Percentiles rank a stretch among this genome's conserved stretches.
Evolutionary conservation across 192 early-diverging fungal genomes (phyloP).

Genomic region (Backusella australiensis): DNA sequence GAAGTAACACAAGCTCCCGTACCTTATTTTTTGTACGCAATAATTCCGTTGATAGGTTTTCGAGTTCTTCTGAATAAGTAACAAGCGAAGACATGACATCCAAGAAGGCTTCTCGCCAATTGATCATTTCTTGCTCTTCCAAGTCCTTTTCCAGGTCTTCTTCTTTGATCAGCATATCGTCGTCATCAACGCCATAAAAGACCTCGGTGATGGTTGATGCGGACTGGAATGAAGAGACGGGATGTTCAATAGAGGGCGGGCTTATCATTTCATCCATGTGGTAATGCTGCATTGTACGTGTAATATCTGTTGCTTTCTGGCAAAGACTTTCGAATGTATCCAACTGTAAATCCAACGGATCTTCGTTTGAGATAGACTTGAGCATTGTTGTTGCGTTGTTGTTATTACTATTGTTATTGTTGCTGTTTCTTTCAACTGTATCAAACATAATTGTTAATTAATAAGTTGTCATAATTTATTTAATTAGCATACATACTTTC

Average conservation of each 20-base stretch:
- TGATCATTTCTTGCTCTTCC: neutral
- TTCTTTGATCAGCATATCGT: neutral
- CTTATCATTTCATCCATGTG: neutral
- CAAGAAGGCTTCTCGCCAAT: constrained; percentile 22
- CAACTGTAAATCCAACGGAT: neutral
- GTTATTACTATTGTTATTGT: neutral
- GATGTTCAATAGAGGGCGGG: neutral
- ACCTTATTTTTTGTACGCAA: constrained; percentile 16
- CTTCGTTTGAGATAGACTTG: neutral
- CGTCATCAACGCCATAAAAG: neutral
- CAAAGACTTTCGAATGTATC: neutral
- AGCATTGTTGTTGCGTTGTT: neutral
- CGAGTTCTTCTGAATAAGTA: constrained; percentile 25
- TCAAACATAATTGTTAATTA: neutral
- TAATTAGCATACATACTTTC: neutral
- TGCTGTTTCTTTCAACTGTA: neutral
- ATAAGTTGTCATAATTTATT: neutral
- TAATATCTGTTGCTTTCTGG: neutral
- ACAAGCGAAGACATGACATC: constrained; percentile 20
- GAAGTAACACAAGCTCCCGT: constrained; percentile 14
- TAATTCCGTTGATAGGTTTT: constrained; percentile 20
- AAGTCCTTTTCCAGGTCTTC: neutral
- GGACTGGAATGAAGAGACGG: neutral
- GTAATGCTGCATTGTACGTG: neutral
- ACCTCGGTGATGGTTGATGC: neutral